Conservation (phyloP, 2,329 filamentous ascomycete genomes). For the Scorias spongiosa region DNA sequence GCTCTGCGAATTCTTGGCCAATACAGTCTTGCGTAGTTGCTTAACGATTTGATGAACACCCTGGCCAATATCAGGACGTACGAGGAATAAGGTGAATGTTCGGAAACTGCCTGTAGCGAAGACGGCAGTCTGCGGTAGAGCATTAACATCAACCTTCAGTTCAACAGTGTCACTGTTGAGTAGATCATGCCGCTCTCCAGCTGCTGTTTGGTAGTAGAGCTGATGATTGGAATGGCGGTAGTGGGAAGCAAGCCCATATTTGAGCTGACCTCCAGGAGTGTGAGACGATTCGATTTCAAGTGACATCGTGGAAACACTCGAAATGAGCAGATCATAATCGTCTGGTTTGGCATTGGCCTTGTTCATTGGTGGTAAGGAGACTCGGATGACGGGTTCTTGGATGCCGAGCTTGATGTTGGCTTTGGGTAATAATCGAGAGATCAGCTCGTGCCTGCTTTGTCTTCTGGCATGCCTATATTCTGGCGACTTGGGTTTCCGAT, state of each 20-base stretch:
- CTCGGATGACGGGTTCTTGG: constrained; percentile 86
- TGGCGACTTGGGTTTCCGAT: constrained; percentile 17
- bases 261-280: constrained; percentile 63
- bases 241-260: constrained; percentile 74
- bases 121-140: constrained; percentile 72
- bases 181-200: constrained; percentile 69
- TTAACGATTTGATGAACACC: constrained; percentile 82
- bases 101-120: constrained; percentile 65
- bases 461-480: constrained; percentile 1
- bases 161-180: constrained; percentile 80
- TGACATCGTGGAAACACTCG: constrained; percentile 83
- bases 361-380: constrained; percentile 68
- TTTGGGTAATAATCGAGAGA: constrained; percentile 86
- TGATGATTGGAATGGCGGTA: constrained; percentile 74
- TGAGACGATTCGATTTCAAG: constrained; percentile 94
- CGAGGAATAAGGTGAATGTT: constrained; percentile 77
- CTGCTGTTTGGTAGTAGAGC: constrained; percentile 85
- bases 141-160: constrained; percentile 68
- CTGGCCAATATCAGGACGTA: constrained; percentile 81
- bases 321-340: constrained; percentile 91
- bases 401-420: constrained; percentile 90
- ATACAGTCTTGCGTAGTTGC: constrained; percentile 59
- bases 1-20: constrained; percentile 32
- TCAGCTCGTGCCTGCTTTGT: constrained; percentile 36
- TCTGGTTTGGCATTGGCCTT: constrained; percentile 42